A percentile compares a stretch with the other conserved stretches of the same genome.
phyloP scores from a whole-genome alignment of 441 rosid species.

The Bocquillonia castaneifolia region DNA sequence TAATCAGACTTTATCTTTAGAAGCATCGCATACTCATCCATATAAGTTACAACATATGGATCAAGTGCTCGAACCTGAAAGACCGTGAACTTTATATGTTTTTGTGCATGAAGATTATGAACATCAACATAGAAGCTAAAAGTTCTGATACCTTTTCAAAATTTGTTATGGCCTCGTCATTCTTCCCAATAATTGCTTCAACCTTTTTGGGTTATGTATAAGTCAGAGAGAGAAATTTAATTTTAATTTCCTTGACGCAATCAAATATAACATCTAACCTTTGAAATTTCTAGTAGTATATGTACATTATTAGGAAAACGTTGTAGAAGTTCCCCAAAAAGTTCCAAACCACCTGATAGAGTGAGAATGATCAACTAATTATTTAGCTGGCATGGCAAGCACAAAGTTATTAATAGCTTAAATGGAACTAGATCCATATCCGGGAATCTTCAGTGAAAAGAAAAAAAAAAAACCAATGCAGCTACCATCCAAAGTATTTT shows the following conservation, averaged over 20 bases:
- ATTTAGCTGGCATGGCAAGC: conserved; percentile 15
- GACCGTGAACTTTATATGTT: conserved; percentile 11
- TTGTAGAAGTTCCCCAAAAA: conserved; percentile 71
- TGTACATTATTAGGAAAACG: conserved; percentile 83
- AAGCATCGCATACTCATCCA: conserved; percentile 99
- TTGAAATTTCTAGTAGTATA: conserved; percentile 84
- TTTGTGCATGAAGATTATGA: conserved; percentile 2
- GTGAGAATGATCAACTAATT: conserved; percentile 7
- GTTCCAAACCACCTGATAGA: conserved; percentile 83
- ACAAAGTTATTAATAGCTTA: neutral
- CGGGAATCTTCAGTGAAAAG: neutral
- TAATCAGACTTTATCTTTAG: conserved; percentile 75
- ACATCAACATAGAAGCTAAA: conserved; percentile 14
- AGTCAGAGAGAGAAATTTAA: conserved; percentile 20
- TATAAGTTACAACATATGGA: conserved; percentile 74
- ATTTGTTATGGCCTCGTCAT: conserved; percentile 75
- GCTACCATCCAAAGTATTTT: neutral
- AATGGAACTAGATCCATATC: neutral
- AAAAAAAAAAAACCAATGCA: neutral
- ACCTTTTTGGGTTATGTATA: conserved; percentile 43
- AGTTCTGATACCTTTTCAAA: conserved; percentile 72
- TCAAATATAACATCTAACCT: conserved; percentile 43
- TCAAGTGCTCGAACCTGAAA: conserved; percentile 87
- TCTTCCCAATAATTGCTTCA: conserved; percentile 93
- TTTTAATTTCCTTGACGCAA: neutral